Evolutionary conservation across 2,329 filamentous ascomycete species (phyloP).

Genomic region (Diaporthe aspalathi): DNA sequence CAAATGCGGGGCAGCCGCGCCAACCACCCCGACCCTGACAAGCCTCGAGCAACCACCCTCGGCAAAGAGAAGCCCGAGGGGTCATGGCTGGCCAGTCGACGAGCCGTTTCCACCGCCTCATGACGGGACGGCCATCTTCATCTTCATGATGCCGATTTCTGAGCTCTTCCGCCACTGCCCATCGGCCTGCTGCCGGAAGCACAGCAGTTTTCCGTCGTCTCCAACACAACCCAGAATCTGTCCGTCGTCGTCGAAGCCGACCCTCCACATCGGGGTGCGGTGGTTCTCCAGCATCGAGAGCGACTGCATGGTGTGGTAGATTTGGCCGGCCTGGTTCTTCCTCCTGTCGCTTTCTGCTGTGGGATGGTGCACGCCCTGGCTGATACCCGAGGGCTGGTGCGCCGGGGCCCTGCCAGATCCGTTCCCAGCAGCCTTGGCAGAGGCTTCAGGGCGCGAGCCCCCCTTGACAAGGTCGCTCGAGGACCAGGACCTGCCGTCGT

Average conservation of each 20-base stretch:
- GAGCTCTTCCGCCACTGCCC: constrained; percentile 70
- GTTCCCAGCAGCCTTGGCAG: constrained; percentile 28
- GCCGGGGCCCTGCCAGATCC: constrained; percentile 40
- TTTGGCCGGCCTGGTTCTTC: constrained; percentile 70
- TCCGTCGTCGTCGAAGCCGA: constrained; percentile 76
- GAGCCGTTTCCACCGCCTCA: constrained; percentile 22
- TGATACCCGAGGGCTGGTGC: constrained; percentile 60
- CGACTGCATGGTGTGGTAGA: constrained; percentile 72
- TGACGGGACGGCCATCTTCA: constrained; percentile 61
- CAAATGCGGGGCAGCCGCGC: constrained; percentile 28
- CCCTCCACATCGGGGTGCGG: constrained; percentile 79
- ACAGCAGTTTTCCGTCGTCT: constrained; percentile 76
- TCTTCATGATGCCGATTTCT: constrained; percentile 68
- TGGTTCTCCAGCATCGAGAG: constrained; percentile 75
- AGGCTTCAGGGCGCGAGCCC: constrained; percentile 40
- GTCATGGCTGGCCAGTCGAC: not conserved
- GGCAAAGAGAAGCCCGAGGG: constrained; percentile 28
- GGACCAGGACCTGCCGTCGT: constrained; percentile 63
- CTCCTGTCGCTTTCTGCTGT: constrained; percentile 60
- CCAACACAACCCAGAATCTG: constrained; percentile 81
- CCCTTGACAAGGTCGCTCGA: constrained; percentile 57
- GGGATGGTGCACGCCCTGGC: constrained; percentile 64
- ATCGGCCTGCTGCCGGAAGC: constrained; percentile 70
- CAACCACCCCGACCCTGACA: constrained; percentile 15
- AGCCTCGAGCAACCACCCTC: constrained; percentile 19